These are phyloP conservation scores for Nemania serpens DNA, from an alignment of 2,329 filamentous ascomycete species.

Conservation along the genomic window DNA sequence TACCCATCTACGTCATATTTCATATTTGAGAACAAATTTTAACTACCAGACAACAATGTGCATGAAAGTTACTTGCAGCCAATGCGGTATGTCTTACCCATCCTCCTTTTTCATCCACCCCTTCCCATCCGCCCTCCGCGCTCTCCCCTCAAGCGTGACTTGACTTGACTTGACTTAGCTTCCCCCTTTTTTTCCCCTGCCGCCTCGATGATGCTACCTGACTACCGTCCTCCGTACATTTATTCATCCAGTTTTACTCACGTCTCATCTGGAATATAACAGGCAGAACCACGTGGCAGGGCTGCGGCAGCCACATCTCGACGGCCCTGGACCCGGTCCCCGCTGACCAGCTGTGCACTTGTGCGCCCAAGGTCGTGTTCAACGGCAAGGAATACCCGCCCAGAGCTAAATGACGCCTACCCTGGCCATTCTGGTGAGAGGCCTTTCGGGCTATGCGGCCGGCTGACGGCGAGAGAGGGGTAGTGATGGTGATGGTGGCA, in stretches of 20 bases:
- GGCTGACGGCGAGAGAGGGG: neutral
- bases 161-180: too few relatives aligned
- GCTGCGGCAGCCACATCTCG: constrained; percentile 66
- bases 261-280: neutral
- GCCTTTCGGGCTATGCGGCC: neutral
- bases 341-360: constrained; percentile 65
- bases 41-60: constrained; percentile 57
- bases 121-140: too few relatives aligned
- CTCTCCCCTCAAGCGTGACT: too few relatives aligned
- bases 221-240: neutral
- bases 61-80: constrained; percentile 64
- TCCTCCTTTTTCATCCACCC: neutral
- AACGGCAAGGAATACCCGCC: constrained; percentile 68
- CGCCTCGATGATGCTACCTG: too few relatives aligned
- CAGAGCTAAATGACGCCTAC: constrained; percentile 50
- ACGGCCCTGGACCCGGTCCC: constrained; percentile 65
- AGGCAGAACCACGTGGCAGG: constrained; percentile 68
- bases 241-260: neutral
- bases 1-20: too few relatives aligned
- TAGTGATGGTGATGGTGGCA: too few relatives aligned
- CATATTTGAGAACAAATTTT: too few relatives aligned
- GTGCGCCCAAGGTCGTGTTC: constrained; percentile 64
- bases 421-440: constrained; percentile 17
- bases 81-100: constrained; percentile 59
- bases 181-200: constrained; percentile 2